Conservation (phyloP, 2,329 filamentous ascomycete genomes). For the Escovopsis sp. region DNA sequence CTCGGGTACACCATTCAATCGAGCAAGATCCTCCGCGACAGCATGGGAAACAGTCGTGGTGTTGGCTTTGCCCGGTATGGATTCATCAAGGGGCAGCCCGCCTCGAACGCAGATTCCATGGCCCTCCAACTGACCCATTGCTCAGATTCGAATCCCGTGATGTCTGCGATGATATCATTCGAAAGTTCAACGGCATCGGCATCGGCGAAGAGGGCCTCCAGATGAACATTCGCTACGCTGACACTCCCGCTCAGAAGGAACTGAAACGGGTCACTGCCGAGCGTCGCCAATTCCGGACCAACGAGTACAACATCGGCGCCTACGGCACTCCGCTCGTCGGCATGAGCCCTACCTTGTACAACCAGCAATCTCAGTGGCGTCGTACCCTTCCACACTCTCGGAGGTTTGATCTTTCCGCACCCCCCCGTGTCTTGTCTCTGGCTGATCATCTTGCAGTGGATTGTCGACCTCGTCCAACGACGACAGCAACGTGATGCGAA, state of each 20-base stretch:
- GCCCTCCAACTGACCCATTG: too few relatives aligned
- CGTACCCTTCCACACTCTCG: constrained; percentile 17
- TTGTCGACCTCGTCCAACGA: constrained; percentile 16
- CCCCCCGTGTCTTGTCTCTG: background rate
- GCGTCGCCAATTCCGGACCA: constrained; percentile 86
- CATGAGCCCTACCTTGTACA: constrained; percentile 27
- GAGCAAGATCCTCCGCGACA: constrained; percentile 87
- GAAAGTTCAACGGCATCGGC: constrained; percentile 66
- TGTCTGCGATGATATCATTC: constrained; percentile 79
- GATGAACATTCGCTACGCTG: constrained; percentile 89
- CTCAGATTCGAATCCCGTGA: constrained; percentile 64
- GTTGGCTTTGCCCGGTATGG: constrained; percentile 90
- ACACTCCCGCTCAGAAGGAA: constrained; percentile 92
- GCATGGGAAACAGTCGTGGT: constrained; percentile 82
- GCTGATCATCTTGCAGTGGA: constrained; percentile 9
- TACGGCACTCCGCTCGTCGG: constrained; percentile 50
- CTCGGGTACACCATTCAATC: constrained; percentile 73
- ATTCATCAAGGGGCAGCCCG: background rate
- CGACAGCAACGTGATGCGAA: constrained; percentile 14
- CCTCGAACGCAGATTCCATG: too few relatives aligned
- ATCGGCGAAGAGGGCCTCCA: constrained; percentile 68
- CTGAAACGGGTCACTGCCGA: constrained; percentile 93
- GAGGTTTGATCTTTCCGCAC: constrained; percentile 13
- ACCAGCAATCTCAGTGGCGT: constrained; percentile 23
- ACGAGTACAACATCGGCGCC: constrained; percentile 75